Conservation (phyloP, 1,284 basidiomycete genomes). For the Hypsizygus ulmarius region DNA sequence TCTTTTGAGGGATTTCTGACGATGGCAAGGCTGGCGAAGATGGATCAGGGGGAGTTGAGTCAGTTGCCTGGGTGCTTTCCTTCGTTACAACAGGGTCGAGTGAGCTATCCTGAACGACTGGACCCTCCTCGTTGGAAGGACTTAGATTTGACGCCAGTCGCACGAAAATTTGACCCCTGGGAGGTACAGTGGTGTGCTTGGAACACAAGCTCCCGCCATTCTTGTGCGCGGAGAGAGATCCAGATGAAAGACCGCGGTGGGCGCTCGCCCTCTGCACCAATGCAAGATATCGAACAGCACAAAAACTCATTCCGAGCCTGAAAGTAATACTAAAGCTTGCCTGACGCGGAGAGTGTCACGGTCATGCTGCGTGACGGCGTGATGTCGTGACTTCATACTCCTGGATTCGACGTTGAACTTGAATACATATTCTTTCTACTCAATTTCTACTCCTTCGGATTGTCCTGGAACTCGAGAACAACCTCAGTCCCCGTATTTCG, state of each 20-base stretch:
- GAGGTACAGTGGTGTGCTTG: neutral
- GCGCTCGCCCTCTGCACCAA: neutral
- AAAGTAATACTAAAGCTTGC: no score
- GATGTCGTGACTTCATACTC: no score
- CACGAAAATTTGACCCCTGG: neutral
- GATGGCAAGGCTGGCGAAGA: neutral
- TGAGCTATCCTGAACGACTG: neutral
- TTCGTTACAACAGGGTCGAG: no score
- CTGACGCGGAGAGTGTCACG: no score
- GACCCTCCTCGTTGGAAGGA: neutral
- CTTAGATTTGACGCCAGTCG: conserved; percentile 1
- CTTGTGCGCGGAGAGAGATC: neutral
- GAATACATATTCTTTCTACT: no score
- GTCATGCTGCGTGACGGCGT: no score
- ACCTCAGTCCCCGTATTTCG: no score
- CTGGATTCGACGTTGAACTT: no score
- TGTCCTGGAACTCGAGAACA: no score
- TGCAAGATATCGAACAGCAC: conserved; percentile 2
- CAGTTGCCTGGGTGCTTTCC: no score
- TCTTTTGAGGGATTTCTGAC: neutral
- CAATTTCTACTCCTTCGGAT: no score
- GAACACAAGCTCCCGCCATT: neutral
- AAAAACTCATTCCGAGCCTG: conserved; percentile 8
- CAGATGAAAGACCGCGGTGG: neutral
- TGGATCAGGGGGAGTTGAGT: no score